A percentile compares a stretch with the other conserved stretches of the same genome.
Evolutionary conservation across 768 basidiomycete genomes (phyloP).

Genomic region (Pulveroboletus sp.): DNA sequence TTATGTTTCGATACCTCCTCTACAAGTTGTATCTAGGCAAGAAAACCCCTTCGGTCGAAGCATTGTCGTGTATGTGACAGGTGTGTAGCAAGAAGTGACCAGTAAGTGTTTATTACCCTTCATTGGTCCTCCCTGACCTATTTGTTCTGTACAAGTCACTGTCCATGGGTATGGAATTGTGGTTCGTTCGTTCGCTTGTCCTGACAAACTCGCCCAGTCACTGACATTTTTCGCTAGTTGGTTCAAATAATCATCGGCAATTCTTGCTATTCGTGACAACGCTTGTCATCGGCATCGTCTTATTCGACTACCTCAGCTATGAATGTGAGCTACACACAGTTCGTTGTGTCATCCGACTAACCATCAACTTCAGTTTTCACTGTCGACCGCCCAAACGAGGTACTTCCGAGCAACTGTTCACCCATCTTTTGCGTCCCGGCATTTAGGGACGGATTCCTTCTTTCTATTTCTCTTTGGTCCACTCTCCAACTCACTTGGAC

Average conservation of each 20-base stretch:
- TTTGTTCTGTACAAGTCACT: constrained; percentile 64
- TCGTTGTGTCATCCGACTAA: neutral
- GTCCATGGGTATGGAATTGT: constrained; percentile 99
- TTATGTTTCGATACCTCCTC: neutral
- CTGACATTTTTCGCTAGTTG: constrained; percentile 51
- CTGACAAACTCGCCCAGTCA: neutral
- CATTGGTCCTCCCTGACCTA: constrained; percentile 2
- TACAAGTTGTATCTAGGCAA: constrained; percentile 45
- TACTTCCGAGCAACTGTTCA: constrained; percentile 18
- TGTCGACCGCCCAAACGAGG: constrained; percentile 24
- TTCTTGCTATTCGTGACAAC: constrained; percentile 91
- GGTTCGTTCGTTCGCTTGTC: constrained; percentile 55
- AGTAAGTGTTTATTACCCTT: constrained; percentile 47
- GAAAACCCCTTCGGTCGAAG: constrained; percentile 90
- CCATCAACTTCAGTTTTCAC: constrained; percentile 50
- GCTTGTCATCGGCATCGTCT: constrained; percentile 74
- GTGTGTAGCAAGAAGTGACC: constrained; percentile 89
- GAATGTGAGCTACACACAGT: constrained; percentile 55
- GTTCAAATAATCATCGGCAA: constrained; percentile 91
- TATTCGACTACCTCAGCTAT: constrained; percentile 84
- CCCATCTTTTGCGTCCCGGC: constrained; percentile 63
- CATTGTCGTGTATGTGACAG: constrained; percentile 92
- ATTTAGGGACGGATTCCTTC: constrained; percentile 76
- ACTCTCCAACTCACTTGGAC: constrained; percentile 98
- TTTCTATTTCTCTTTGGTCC: constrained; percentile 80